A percentile compares a stretch with the other conserved stretches of the same genome.
Conservation (phyloP, 495 filamentous ascomycete genomes). For the Neurospora sublineolata region DNA sequence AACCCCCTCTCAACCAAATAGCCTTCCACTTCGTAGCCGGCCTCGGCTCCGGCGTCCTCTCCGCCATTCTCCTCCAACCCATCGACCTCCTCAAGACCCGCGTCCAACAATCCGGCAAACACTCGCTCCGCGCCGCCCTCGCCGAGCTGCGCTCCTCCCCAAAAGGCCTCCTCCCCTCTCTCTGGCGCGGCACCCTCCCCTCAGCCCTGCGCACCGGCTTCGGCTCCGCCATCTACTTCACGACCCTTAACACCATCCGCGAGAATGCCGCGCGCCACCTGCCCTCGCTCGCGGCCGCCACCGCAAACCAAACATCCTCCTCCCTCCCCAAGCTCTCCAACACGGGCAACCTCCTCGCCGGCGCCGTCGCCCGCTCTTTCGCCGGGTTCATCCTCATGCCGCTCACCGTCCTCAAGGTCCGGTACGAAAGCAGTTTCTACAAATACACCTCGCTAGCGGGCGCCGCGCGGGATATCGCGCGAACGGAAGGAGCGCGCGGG, state of each 20-base stretch:
- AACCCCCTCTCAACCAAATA: constrained; percentile 2
- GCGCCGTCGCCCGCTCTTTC: constrained; percentile 68
- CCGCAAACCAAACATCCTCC: constrained; percentile 45
- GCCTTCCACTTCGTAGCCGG: constrained; percentile 83
- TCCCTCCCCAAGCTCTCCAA: constrained; percentile 76
- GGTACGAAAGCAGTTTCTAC: constrained; percentile 81
- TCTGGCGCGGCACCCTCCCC: constrained; percentile 92
- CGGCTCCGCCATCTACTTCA: constrained; percentile 91
- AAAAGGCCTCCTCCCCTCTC: constrained; percentile 44
- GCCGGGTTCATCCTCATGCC: constrained; percentile 93
- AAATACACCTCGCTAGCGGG: constrained; percentile 63
- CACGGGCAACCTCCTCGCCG: constrained; percentile 72
- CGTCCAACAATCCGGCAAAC: constrained; percentile 60
- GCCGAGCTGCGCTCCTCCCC: constrained; percentile 52
- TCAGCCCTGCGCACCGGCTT: constrained; percentile 86
- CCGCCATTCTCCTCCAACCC: constrained; percentile 84
- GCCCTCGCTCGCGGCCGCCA: constrained; percentile 22
- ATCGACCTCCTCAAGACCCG: constrained; percentile 95
- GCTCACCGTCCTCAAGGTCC: constrained; percentile 91
- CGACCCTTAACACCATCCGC: constrained; percentile 70
- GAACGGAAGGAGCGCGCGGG: constrained; percentile 62
- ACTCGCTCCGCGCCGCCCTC: constrained; percentile 58
- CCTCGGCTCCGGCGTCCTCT: constrained; percentile 72
- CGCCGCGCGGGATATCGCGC: constrained; percentile 64
- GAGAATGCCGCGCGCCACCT: constrained; percentile 47